Percentiles rank a stretch among this genome's conserved stretches.
These are phyloP conservation scores for Goniomonas avonlea DNA, from an alignment of 78 protist species.

Conservation along the genomic window DNA sequence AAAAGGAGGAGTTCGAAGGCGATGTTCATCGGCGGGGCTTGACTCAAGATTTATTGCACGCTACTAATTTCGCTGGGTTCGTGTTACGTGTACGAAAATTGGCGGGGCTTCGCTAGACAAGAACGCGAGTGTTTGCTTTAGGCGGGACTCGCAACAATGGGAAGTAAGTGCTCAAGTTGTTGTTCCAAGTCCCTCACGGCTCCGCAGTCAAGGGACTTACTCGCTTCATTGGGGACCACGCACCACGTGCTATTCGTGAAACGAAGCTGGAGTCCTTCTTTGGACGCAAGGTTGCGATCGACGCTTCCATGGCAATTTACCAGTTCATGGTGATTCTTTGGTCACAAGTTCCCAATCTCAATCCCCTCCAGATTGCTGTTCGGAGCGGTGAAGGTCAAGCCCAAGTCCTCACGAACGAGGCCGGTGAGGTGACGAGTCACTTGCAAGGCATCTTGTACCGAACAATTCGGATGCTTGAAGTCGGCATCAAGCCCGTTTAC, in stretches of 20 bases:
- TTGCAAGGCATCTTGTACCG: conserved; percentile 84
- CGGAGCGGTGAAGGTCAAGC: conserved; percentile 44
- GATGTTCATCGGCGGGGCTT: too few relatives aligned
- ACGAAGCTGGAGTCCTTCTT: neutral
- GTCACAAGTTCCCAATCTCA: too few relatives aligned
- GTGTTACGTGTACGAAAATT: too few relatives aligned
- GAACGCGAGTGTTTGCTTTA: too few relatives aligned
- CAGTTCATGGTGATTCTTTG: too few relatives aligned
- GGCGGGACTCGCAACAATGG: too few relatives aligned
- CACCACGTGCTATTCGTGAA: neutral
- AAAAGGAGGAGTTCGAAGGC: too few relatives aligned
- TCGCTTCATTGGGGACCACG: neutral
- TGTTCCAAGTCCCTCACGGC: too few relatives aligned
- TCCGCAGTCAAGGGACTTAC: neutral
- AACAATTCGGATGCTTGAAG: conserved; percentile 76
- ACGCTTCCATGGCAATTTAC: conserved; percentile 87
- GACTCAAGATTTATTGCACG: too few relatives aligned
- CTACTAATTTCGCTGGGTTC: too few relatives aligned
- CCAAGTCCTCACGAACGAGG: conserved; percentile 47
- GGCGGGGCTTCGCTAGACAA: too few relatives aligned
- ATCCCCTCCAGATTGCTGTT: neutral
- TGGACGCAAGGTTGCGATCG: conserved; percentile 75
- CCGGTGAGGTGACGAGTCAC: conserved; percentile 85
- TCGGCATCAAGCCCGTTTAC: conserved; percentile 90
- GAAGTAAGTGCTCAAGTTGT: too few relatives aligned